Conservation (phyloP, 345 rosid species). For the Carallia pectinifolia region DNA sequence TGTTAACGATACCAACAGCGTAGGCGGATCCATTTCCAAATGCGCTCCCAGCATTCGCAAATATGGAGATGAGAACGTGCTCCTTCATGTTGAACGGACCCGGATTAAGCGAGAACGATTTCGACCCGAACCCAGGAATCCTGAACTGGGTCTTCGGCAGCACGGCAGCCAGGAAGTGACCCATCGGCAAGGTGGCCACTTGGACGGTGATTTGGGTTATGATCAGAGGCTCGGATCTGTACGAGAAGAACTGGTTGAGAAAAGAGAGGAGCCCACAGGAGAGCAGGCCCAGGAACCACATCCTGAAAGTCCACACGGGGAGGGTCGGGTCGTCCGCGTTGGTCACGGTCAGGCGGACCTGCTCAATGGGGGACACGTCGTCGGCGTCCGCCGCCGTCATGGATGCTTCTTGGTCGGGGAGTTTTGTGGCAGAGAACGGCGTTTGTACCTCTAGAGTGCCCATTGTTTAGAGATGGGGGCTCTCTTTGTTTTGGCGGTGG, state of each 20-base stretch:
- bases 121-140: constrained; percentile 55
- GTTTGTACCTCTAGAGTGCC: constrained; percentile 32
- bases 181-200: constrained; percentile 73
- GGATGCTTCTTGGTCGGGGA: constrained; percentile 23
- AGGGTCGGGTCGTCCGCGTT: constrained; percentile 73
- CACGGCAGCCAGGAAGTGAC: constrained; percentile 60
- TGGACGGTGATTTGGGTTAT: constrained; percentile 80
- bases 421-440: constrained; percentile 9
- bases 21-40: constrained; percentile 71
- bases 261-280: constrained; percentile 73
- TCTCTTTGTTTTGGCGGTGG: too few relatives aligned
- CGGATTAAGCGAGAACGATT: constrained; percentile 63
- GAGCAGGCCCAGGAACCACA: constrained; percentile 74
- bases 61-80: constrained; percentile 73
- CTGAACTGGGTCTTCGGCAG: constrained; percentile 59
- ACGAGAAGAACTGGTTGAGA: constrained; percentile 78
- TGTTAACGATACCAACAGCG: constrained; percentile 66
- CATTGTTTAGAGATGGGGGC: constrained; percentile 13
- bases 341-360: constrained; percentile 74
- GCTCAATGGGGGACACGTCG: constrained; percentile 67
- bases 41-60: constrained; percentile 85
- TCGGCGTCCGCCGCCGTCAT: constrained; percentile 19
- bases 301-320: constrained; percentile 87
- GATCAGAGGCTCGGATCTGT: constrained; percentile 77
- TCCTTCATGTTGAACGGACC: constrained; percentile 88